phyloP scores from a whole-genome alignment of 2,329 filamentous ascomycete genomes.

The Scortechinia acanthostroma region DNA sequence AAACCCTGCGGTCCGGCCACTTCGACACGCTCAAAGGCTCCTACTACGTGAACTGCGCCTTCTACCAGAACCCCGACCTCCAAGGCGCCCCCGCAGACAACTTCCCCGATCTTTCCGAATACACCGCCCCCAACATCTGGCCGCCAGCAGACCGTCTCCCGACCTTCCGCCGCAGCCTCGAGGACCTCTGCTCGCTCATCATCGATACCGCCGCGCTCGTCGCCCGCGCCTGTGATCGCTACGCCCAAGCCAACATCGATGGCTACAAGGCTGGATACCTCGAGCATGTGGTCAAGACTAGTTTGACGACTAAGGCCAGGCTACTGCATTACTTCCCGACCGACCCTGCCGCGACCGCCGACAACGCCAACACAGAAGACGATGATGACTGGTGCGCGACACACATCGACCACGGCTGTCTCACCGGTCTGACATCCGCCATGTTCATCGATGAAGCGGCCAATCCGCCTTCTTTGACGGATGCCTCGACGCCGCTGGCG shows the following conservation, averaged over 20 bases:
- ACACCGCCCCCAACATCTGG: slow-evolving; percentile 87
- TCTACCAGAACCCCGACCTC: slow-evolving; percentile 29
- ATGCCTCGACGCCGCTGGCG: slow-evolving; percentile 25
- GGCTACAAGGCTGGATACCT: slow-evolving; percentile 74
- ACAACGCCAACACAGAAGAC: slow-evolving; percentile 8
- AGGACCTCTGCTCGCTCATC: slow-evolving; percentile 73
- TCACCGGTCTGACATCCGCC: slow-evolving; percentile 65
- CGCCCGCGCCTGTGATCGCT: slow-evolving; percentile 81
- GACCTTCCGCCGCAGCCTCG: slow-evolving; percentile 67
- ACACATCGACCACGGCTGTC: slow-evolving; percentile 62
- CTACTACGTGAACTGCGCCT: slow-evolving; percentile 57
- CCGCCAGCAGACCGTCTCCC: slow-evolving; percentile 63
- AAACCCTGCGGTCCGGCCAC: slow-evolving; percentile 50
- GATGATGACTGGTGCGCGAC: slow-evolving; percentile 69
- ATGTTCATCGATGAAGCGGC: slow-evolving; percentile 63
- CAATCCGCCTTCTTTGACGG: slow-evolving; percentile 11
- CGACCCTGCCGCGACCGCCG: background rate
- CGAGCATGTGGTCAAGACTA: slow-evolving; percentile 78
- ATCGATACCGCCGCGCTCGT: slow-evolving; percentile 87
- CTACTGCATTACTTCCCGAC: slow-evolving; percentile 85
- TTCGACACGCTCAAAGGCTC: slow-evolving; percentile 58
- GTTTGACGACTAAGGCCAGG: slow-evolving; percentile 82
- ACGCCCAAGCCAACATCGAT: slow-evolving; percentile 71
- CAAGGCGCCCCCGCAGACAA: slow-evolving; percentile 39
- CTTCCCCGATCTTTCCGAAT: slow-evolving; percentile 61